These are phyloP conservation scores for Penicillium maclennaniae DNA, from an alignment of 495 filamentous ascomycete species.

Conservation along the genomic window DNA sequence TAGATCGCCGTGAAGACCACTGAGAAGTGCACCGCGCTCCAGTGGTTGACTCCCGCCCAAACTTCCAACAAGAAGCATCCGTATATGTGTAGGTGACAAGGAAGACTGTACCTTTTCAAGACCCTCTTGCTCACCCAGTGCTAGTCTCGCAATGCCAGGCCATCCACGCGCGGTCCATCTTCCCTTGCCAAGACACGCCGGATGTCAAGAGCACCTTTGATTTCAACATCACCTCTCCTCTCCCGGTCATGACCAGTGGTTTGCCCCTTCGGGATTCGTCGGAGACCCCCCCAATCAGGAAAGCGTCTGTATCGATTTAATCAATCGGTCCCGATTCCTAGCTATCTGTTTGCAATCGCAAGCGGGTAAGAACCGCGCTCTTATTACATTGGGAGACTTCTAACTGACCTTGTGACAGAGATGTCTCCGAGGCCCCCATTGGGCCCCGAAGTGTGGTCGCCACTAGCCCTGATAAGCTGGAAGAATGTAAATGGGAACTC, in stretches of 20 bases:
- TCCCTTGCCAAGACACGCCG: constrained; percentile 96
- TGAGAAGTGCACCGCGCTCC: constrained; percentile 80
- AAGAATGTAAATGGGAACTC: constrained; percentile 82
- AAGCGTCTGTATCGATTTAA: constrained; percentile 71
- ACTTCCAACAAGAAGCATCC: constrained; percentile 90
- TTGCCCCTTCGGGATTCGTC: constrained; percentile 57
- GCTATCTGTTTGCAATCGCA: constrained; percentile 88
- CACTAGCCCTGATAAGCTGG: constrained; percentile 81
- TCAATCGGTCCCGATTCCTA: constrained; percentile 88
- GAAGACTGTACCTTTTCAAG: background rate
- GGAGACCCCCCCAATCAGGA: constrained; percentile 32
- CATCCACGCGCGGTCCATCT: constrained; percentile 87
- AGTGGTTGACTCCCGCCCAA: constrained; percentile 89
- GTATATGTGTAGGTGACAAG: constrained; percentile 71
- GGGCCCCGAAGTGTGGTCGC: constrained; percentile 80
- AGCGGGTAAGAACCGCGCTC: constrained; percentile 52
- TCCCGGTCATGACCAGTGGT: constrained; percentile 86
- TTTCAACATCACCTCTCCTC: constrained; percentile 80
- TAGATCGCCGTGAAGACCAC: constrained; percentile 67
- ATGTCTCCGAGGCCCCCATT: constrained; percentile 78
- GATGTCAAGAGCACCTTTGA: constrained; percentile 88
- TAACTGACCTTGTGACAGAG: constrained; percentile 33
- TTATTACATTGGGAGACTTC: background rate
- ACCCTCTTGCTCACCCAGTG: background rate
- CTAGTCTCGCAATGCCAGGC: constrained; percentile 91